phyloP scores from a whole-genome alignment of 1,284 basidiomycete species.

The Earliella scabrosa region DNA sequence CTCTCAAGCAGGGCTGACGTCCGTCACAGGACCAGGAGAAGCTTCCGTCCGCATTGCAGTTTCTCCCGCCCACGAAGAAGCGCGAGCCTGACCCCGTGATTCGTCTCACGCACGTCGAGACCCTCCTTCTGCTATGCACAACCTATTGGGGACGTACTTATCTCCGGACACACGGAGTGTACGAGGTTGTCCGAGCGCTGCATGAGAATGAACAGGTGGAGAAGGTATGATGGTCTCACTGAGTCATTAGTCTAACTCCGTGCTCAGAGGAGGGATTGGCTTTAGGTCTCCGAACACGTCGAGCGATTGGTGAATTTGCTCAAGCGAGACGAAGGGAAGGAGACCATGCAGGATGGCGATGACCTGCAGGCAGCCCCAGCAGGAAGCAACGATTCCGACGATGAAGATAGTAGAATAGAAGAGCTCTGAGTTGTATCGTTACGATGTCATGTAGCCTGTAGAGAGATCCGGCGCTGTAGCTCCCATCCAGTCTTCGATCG shows the following conservation, averaged over 20 bases:
- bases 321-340: constrained; percentile 69
- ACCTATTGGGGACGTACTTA: constrained; percentile 88
- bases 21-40: constrained; percentile 83
- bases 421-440: constrained; percentile 23
- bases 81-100: constrained; percentile 84
- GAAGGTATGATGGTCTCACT: constrained; percentile 54
- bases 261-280: too few species aligned
- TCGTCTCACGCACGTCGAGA: constrained; percentile 88
- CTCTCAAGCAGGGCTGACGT: too few species aligned
- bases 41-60: constrained; percentile 84
- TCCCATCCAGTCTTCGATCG: too few species aligned
- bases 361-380: constrained; percentile 21
- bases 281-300: constrained; percentile 60
- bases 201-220: constrained; percentile 86
- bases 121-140: constrained; percentile 87
- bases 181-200: constrained; percentile 82
- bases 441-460: constrained; percentile 14
- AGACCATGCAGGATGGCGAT: constrained; percentile 42
- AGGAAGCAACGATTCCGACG: constrained; percentile 36
- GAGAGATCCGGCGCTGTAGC: too few species aligned
- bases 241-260: not conserved
- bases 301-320: constrained; percentile 78
- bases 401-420: constrained; percentile 58
- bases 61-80: constrained; percentile 84
- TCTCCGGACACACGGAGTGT: constrained; percentile 82